Conservation (phyloP, 1,284 basidiomycete species). For the Vanrija sp. region DNA sequence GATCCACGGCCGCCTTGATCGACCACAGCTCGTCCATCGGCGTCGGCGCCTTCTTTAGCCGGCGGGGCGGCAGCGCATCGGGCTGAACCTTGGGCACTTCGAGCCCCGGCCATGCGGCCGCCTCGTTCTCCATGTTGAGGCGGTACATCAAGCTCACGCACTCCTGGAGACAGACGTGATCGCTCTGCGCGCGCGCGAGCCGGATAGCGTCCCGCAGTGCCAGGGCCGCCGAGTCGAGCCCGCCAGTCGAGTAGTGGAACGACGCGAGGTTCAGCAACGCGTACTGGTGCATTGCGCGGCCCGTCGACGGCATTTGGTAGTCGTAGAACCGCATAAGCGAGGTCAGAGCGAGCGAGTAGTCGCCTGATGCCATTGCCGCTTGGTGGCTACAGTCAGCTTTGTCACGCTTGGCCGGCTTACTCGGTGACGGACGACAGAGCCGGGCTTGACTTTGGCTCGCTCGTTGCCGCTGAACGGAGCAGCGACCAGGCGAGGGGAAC, state of each 20-base stretch:
- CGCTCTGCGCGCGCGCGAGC: conserved; percentile 40
- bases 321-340: conserved; percentile 45
- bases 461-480: neutral
- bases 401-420: conserved; percentile 14
- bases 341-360: conserved; percentile 37
- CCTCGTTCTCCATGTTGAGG: conserved; percentile 21
- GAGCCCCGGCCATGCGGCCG: conserved; percentile 9
- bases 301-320: conserved; percentile 37
- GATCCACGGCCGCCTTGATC: conserved; percentile 39
- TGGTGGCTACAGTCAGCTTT: conserved; percentile 17
- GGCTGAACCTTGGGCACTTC: conserved; percentile 21
- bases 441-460: neutral
- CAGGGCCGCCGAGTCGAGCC: conserved; percentile 36
- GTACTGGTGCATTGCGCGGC: conserved; percentile 42
- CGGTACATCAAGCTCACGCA: conserved; percentile 37
- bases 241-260: conserved; percentile 44
- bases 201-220: conserved; percentile 44
- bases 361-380: conserved; percentile 30
- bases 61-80: conserved; percentile 16
- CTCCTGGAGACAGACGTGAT: conserved; percentile 39
- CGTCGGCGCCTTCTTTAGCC: conserved; percentile 21
- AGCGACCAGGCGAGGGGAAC: too few species aligned
- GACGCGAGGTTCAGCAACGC: conserved; percentile 46
- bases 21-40: conserved; percentile 46
- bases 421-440: conserved; percentile 1